These are phyloP conservation scores for Aphanomyces euteiches DNA, from an alignment of 352 stramenopile species.

Conservation along the genomic window DNA sequence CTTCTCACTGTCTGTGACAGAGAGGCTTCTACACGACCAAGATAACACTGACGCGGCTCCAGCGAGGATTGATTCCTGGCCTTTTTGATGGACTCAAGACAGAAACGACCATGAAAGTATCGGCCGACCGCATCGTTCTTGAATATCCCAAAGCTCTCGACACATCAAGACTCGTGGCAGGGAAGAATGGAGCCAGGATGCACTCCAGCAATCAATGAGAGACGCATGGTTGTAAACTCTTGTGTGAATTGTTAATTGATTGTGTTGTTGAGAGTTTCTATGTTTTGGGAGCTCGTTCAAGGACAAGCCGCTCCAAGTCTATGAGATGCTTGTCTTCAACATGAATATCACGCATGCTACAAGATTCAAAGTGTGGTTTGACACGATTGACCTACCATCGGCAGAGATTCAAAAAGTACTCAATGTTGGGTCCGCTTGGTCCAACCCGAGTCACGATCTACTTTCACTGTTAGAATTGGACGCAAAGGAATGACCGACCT, in stretches of 20 bases:
- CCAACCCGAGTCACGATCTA: conserved; percentile 64
- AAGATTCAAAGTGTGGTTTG: background rate
- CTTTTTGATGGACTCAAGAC: conserved; percentile 10
- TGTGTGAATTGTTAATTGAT: too few relatives aligned
- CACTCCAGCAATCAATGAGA: too few relatives aligned
- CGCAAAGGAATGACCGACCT: conserved; percentile 24
- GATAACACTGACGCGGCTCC: conserved; percentile 3
- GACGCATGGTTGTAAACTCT: too few relatives aligned
- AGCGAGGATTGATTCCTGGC: conserved; percentile 16
- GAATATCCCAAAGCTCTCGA: conserved; percentile 16
- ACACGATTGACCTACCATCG: conserved; percentile 35
- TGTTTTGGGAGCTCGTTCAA: background rate
- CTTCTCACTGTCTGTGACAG: background rate
- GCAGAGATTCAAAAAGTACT: conserved; percentile 82
- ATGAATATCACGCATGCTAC: conserved; percentile 61
- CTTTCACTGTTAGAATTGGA: background rate
- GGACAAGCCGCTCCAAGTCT: conserved; percentile 49
- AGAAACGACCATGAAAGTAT: conserved; percentile 13
- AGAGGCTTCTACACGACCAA: conserved; percentile 6
- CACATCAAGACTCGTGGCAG: background rate
- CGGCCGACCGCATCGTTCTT: background rate
- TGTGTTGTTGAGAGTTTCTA: too few relatives aligned
- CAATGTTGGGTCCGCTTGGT: conserved; percentile 73
- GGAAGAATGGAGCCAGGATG: too few relatives aligned
- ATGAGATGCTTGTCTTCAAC: conserved; percentile 72